phyloP scores from a whole-genome alignment of 192 early-diverging fungal species.

The Thamnidium elegans region DNA sequence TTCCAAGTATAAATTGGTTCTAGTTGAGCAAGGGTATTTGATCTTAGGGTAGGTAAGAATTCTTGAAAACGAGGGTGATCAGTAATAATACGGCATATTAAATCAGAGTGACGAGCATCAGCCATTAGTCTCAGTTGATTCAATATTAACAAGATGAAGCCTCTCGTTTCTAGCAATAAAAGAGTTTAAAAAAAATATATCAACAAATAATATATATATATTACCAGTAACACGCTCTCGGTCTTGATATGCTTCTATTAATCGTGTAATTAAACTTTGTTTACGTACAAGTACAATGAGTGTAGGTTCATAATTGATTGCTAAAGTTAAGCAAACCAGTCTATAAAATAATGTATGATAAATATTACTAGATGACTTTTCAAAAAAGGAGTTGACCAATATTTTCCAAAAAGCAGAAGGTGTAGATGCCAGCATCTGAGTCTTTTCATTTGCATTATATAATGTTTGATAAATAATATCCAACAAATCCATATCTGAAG shows the following conservation, averaged over 20 bases:
- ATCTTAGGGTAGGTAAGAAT: constrained; percentile 26
- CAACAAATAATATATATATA: background rate
- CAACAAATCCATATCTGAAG: constrained; percentile 23
- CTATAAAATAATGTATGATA: constrained; percentile 36
- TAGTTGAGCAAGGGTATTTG: constrained; percentile 24
- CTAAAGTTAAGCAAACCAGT: constrained; percentile 18
- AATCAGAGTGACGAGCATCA: constrained; percentile 14
- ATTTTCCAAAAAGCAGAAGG: constrained; percentile 32
- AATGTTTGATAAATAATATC: constrained; percentile 26
- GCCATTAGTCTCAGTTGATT: constrained; percentile 27
- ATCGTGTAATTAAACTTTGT: constrained; percentile 23
- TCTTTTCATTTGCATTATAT: constrained; percentile 11
- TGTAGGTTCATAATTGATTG: constrained; percentile 15
- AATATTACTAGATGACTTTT: constrained; percentile 30
- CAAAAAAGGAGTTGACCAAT: constrained; percentile 36
- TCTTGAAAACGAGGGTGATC: constrained; percentile 20
- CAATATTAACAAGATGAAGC: constrained; percentile 33
- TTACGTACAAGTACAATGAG: constrained; percentile 20
- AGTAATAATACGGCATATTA: constrained; percentile 17
- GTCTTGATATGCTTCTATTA: constrained; percentile 30
- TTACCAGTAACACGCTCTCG: constrained; percentile 30
- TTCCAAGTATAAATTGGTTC: constrained; percentile 25
- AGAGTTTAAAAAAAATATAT: background rate
- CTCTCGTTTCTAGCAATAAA: constrained; percentile 19
- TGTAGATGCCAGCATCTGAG: constrained; percentile 19